These are phyloP conservation scores for Candida tropicalis DNA, from an alignment of 1,139 yeast species.

Conservation along the genomic window DNA sequence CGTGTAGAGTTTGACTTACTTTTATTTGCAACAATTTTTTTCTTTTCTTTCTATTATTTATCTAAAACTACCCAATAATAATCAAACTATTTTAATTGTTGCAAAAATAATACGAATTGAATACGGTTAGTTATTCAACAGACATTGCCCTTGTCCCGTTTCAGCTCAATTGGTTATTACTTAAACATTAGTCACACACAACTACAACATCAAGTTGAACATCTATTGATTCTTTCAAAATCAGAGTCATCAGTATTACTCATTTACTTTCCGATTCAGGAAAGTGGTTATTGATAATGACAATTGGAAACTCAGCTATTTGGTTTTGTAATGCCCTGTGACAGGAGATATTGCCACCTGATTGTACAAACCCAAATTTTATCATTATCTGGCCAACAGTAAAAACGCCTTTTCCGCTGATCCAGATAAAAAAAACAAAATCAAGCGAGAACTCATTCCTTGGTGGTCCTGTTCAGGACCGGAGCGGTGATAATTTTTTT, in stretches of 20 bases:
- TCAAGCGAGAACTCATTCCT: not conserved
- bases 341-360: not conserved
- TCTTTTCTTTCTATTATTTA: not conserved
- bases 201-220: no score
- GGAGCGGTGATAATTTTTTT: no score
- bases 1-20: no score
- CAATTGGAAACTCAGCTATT: not conserved
- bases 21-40: not conserved
- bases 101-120: no score
- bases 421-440: not conserved
- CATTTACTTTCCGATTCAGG: not conserved
- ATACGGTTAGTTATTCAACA: no score
- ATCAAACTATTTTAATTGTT: not conserved
- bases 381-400: not conserved
- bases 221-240: no score
- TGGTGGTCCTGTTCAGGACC: slow-evolving; percentile 8
- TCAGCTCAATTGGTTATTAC: no score
- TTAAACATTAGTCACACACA: no score
- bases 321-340: slow-evolving; percentile 6
- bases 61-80: not conserved
- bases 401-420: slow-evolving; percentile 9
- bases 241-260: not conserved
- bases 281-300: not conserved
- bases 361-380: not conserved
- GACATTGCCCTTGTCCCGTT: no score